Base-by-base conservation (phyloP, 163 green algal genomes). In the Dunaliella salina region DNA sequence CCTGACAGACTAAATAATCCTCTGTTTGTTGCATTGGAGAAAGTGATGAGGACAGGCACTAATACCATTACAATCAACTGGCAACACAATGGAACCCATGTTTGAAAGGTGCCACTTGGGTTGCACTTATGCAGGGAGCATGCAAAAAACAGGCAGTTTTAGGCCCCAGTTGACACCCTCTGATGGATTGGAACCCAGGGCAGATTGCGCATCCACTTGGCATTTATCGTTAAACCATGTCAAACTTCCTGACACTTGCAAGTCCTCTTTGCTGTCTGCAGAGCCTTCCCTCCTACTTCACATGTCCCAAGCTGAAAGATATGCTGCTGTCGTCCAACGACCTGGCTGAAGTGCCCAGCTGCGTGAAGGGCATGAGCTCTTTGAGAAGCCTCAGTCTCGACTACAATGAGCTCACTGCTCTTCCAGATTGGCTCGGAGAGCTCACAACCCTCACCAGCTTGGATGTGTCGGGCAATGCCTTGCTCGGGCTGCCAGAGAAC, bases 271-370 rank as follows among this genome's bases (percentile, higher is more conserved):
- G 4, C 4, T 75, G 63, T 75, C 22, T 75, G 11, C 63, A 75
- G 63, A 75, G 63, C 63, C 63, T 75, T 26, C 63, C 63, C 24
- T 26, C 63, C 22, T 29, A 5, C 11, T 13, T 71, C 0, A 50
- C 25, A 29, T 84, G 80, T 40, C 25, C 46, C 34, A n/a, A 59
- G 81, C 81, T 86, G 81, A 67, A 45, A 33, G 83, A 84, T 30
- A 83, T 87, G 45, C 34, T 50, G 26, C 59, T 87, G 20, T 87
- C 83, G 20, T 80, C 79, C 32, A 85, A 87, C 45, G 83, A 87
- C 32, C 67, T 85, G 67, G 79, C 82, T 40, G 45, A 63, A 59
- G 59, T 80, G 30, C n/a, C 75, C 5, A n/a, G 32, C n/a, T 35
- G 40, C 29, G 5, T 46, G 18, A 18, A 78, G 15, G 26, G 20